Evolutionary conservation across 2,329 filamentous ascomycete genomes (phyloP).

Genomic region (Pseudocercospora vitis): DNA sequence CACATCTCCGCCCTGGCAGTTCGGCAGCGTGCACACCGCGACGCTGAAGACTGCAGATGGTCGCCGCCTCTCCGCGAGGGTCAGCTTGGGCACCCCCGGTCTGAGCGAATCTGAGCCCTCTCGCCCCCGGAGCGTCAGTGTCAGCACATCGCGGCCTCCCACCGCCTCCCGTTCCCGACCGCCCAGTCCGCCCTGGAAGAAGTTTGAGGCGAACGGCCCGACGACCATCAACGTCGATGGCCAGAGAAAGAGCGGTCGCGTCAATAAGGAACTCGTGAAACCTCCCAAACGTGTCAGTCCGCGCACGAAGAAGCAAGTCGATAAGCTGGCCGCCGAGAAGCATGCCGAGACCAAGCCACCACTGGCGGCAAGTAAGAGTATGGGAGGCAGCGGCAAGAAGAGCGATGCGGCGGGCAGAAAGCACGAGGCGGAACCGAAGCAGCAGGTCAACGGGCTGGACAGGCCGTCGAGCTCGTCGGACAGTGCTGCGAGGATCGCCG

Average conservation of each 20-base stretch:
- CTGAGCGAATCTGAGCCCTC: constrained; percentile 29
- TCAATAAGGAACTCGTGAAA: constrained; percentile 43
- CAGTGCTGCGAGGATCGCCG: constrained; percentile 29
- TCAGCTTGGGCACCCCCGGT: constrained; percentile 29
- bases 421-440: constrained; percentile 13
- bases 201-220: constrained; percentile 77
- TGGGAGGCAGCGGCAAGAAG: constrained; percentile 22
- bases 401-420: constrained; percentile 19
- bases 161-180: constrained; percentile 44
- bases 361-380: constrained; percentile 16
- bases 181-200: constrained; percentile 91
- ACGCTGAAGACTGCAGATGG: constrained; percentile 37
- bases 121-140: constrained; percentile 28
- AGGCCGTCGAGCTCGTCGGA: constrained; percentile 19
- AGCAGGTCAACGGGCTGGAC: constrained; percentile 19
- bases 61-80: constrained; percentile 36
- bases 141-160: constrained; percentile 23
- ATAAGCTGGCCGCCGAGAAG: constrained; percentile 27
- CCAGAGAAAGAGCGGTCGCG: constrained; percentile 61
- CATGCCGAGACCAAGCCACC: constrained; percentile 24
- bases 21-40: constrained; percentile 32
- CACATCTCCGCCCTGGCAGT: constrained; percentile 37
- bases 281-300: constrained; percentile 35
- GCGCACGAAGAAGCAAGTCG: constrained; percentile 34
- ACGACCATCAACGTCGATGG: constrained; percentile 73